Evolutionary conservation across 23 red algal genomes (phyloP).

Genomic region (Gracilaria gracilis): DNA sequence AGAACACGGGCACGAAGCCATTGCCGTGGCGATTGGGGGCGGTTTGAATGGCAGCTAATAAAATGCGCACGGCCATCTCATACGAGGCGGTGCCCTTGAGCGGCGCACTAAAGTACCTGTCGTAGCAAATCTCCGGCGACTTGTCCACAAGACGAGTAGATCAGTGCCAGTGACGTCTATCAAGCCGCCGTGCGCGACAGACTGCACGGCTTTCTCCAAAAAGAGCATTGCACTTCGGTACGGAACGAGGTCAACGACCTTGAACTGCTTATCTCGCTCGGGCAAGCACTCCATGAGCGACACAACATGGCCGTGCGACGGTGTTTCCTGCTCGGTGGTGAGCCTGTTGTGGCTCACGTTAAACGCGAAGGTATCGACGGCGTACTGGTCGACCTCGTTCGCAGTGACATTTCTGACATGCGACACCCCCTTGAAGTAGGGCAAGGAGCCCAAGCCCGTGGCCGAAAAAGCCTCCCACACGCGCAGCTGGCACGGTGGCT

Average conservation of each 20-base stretch:
- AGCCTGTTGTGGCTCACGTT: slow-evolving; percentile 82
- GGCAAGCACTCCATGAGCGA: slow-evolving; percentile 71
- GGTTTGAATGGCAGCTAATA: slow-evolving; percentile 75
- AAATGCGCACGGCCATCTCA: slow-evolving; percentile 91
- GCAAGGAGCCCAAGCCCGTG: slow-evolving; percentile 89
- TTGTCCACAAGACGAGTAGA: slow-evolving; percentile 88
- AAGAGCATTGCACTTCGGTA: slow-evolving; percentile 87
- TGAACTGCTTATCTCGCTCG: slow-evolving; percentile 36
- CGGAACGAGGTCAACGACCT: slow-evolving; percentile 94
- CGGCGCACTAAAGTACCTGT: slow-evolving; percentile 77
- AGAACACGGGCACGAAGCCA: slow-evolving; percentile 80
- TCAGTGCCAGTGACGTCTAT: slow-evolving; percentile 96
- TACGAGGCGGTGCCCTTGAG: slow-evolving; percentile 74
- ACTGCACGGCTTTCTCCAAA: slow-evolving; percentile 84
- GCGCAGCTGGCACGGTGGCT: slow-evolving; percentile 41
- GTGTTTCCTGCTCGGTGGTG: slow-evolving; percentile 38
- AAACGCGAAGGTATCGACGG: slow-evolving; percentile 67
- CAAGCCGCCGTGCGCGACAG: slow-evolving; percentile 83
- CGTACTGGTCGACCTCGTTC: slow-evolving; percentile 88
- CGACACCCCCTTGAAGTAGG: slow-evolving; percentile 85
- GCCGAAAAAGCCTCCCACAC: slow-evolving; percentile 81
- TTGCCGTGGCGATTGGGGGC: slow-evolving; percentile 86
- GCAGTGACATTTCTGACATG: slow-evolving; percentile 74
- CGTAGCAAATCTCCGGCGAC: slow-evolving; percentile 82
- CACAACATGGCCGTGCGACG: slow-evolving; percentile 70